A percentile compares a stretch with the other conserved stretches of the same genome.
Evolutionary conservation across 129 eudicot genomes (phyloP).

Genomic region (Silybum marianum): DNA sequence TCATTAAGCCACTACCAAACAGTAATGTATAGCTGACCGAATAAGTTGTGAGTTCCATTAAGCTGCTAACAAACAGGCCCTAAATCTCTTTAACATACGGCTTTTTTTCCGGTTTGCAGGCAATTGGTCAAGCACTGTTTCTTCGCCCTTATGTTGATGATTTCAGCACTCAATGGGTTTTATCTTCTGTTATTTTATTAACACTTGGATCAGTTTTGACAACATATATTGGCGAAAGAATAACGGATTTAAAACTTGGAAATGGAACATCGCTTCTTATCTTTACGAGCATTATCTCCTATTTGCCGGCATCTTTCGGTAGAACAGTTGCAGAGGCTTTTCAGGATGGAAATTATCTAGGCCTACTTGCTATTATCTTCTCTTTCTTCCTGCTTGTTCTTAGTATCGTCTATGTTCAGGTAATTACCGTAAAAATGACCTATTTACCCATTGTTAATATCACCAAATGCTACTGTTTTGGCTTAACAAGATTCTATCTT

Average conservation of each 20-base stretch:
- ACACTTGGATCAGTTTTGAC: slow-evolving; percentile 89
- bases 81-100: not conserved
- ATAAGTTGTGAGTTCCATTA: too few relatives aligned
- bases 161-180: slow-evolving; percentile 89
- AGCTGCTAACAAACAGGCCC: not conserved
- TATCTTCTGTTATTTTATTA: slow-evolving; percentile 75
- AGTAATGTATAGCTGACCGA: too few relatives aligned
- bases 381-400: slow-evolving; percentile 86
- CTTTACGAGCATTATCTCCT: slow-evolving; percentile 95
- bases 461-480: not conserved
- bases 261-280: slow-evolving; percentile 95
- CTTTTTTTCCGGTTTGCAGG: slow-evolving; percentile 41
- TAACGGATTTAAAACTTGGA: slow-evolving; percentile 92
- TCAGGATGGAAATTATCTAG: slow-evolving; percentile 87
- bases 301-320: slow-evolving; percentile 96
- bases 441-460: not conserved
- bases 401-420: slow-evolving; percentile 99
- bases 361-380: slow-evolving; percentile 63
- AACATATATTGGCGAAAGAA: slow-evolving; percentile 90
- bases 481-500: not conserved
- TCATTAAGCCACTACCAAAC: too few relatives aligned
- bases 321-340: slow-evolving; percentile 90
- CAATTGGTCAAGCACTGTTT: slow-evolving; percentile 92
- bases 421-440: slow-evolving; percentile 25
- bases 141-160: slow-evolving; percentile 95